Base-by-base conservation (phyloP, 192 early-diverging fungal species). In the Coemansia sp. region DNA sequence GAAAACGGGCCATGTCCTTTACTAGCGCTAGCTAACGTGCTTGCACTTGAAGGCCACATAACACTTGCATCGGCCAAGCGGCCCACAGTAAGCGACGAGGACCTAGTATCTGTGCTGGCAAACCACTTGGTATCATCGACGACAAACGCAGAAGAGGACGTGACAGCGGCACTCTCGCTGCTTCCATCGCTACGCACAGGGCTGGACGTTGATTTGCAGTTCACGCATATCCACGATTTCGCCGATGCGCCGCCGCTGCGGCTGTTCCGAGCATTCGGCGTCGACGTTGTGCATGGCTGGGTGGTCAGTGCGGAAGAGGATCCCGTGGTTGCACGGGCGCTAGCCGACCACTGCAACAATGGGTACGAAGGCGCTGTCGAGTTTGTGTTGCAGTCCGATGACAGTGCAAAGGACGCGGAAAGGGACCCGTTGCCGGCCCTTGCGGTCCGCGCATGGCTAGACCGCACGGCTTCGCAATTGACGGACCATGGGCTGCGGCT, bases 1-100 rank as follows among this genome's bases (percentile, higher is more conserved):
- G 89, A 88, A 60, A 97, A 97, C 73, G 95, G 95, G 0, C 95
- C 95, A 0, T 97, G 95, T 73, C 95, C 95, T 18, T 69, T 97
- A 43, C 76, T 95, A 5, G 92, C 93, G 15, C 82, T 97, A 9
- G 84, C 86, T 56, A 98, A 98, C 73, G 91, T 91, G 8, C 84
- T 98, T 24, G 72, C 93, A 16, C 81, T 98, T 14, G 80, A 88
- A 10, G 89, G 88, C 15, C 87, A 87, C 39, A 81, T 96, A 23
- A 70, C 72, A 9, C 82, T 97, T 41, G 64, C 39, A 9, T 77
- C 85, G 8, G 76, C 76, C 46, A 84, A 87, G 38, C 72, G 85
- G 24, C 72, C 78, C 3, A 74, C 73, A 0, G 86, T 93, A 21
- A 86, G 77, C 18, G 92, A 87, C 65, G 91, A 90, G 44, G 86